Conservation (phyloP, 495 filamentous ascomycete species). For the Jackrogersella multiformis region DNA sequence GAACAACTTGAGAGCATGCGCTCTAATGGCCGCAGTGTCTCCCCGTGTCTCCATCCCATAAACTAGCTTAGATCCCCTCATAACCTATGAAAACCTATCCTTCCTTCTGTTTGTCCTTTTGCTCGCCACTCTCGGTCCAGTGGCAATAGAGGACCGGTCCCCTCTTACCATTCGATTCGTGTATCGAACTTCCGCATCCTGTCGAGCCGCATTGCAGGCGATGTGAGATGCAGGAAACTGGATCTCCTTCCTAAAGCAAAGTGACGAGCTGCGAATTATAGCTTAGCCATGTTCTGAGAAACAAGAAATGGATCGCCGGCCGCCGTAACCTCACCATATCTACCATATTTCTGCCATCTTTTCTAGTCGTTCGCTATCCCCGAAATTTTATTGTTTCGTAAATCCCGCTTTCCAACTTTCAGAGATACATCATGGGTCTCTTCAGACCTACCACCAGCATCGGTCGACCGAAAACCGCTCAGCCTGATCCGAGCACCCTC, state of each 20-base stretch:
- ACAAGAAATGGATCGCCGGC: conserved; percentile 38
- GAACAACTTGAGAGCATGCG: conserved; percentile 30
- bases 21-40: conserved; percentile 28
- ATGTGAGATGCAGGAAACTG: conserved; percentile 40
- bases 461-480: conserved; percentile 52
- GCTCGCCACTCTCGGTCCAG: conserved; percentile 30
- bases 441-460: conserved; percentile 51
- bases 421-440: conserved; percentile 43
- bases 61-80: conserved; percentile 28
- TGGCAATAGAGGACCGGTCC: conserved; percentile 24
- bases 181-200: conserved; percentile 33
- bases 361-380: conserved; percentile 32
- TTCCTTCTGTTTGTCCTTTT: conserved; percentile 27
- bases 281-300: conserved; percentile 17
- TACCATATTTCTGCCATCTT: conserved; percentile 27
- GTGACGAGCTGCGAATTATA: conserved; percentile 16
- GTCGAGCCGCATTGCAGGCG: conserved; percentile 48
- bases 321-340: conserved; percentile 32
- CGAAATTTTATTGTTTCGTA: conserved; percentile 22
- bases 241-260: conserved; percentile 30
- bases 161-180: conserved; percentile 35
- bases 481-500: conserved; percentile 48
- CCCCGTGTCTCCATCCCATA: conserved; percentile 28
- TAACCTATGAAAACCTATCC: conserved; percentile 38
- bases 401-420: conserved; percentile 8